phyloP scores from a whole-genome alignment of 176 grass and related monocot species.

The Panicum miliaceum region DNA sequence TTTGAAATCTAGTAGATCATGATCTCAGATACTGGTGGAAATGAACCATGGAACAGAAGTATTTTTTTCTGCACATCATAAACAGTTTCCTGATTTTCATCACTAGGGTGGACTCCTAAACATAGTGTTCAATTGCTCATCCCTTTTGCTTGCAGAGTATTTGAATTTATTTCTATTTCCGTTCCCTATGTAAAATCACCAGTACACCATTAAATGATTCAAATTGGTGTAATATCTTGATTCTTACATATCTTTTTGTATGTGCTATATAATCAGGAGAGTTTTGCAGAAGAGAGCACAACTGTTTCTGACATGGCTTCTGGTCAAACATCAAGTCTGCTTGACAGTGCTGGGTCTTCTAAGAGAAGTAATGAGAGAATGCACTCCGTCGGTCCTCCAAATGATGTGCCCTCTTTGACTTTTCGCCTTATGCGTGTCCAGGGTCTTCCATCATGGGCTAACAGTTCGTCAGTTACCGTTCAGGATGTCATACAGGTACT shows the following conservation, averaged over 20 bases:
- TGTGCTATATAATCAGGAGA: slow-evolving; percentile 40
- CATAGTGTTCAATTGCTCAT: background rate
- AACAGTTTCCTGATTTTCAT: background rate
- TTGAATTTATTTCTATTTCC: background rate
- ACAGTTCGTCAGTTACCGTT: slow-evolving; percentile 73
- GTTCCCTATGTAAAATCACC: slow-evolving; percentile 24
- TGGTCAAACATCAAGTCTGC: slow-evolving; percentile 32
- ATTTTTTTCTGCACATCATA: background rate
- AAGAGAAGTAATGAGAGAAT: slow-evolving; percentile 42
- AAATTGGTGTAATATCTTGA: background rate
- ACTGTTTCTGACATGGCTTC: slow-evolving; percentile 16
- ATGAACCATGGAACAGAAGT: background rate
- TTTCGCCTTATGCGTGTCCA: slow-evolving; percentile 85
- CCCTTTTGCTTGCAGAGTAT: background rate
- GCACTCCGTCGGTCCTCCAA: slow-evolving; percentile 43
- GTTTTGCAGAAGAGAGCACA: slow-evolving; percentile 39
- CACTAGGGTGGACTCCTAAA: background rate
- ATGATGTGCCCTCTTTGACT: slow-evolving; percentile 50
- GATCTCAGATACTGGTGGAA: background rate
- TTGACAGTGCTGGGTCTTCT: slow-evolving; percentile 43
- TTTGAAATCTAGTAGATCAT: too few species aligned
- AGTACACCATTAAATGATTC: background rate
- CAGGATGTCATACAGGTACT: slow-evolving; percentile 85
- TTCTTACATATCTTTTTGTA: background rate
- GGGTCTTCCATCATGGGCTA: slow-evolving; percentile 83